Conservation (phyloP, 495 filamentous ascomycete genomes). For the Rhypophila decipiens region DNA sequence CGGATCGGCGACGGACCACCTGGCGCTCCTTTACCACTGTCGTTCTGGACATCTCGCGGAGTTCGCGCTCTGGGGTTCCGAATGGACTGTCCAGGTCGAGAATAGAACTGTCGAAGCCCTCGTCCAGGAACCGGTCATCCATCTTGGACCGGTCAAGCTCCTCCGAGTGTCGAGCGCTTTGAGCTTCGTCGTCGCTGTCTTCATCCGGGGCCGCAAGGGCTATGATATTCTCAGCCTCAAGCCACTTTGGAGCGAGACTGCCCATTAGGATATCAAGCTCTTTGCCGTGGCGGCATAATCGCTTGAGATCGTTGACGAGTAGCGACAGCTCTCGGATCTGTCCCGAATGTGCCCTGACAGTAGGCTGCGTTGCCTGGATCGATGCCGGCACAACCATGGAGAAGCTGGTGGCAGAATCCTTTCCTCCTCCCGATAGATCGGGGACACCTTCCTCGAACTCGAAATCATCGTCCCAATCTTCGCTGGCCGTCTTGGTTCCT, state of each 20-base stretch:
- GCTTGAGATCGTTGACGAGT: constrained; percentile 58
- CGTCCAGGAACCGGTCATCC: constrained; percentile 55
- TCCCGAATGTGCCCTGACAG: constrained; percentile 76
- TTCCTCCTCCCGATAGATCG: constrained; percentile 23
- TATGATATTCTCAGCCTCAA: constrained; percentile 84
- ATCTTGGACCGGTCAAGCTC: constrained; percentile 22
- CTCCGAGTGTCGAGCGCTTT: constrained; percentile 18
- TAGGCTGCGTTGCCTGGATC: constrained; percentile 79
- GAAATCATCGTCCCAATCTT: constrained; percentile 84
- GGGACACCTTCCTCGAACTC: constrained; percentile 58
- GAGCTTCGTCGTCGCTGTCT: constrained; percentile 41
- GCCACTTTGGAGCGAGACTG: constrained; percentile 60
- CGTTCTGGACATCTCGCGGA: constrained; percentile 35
- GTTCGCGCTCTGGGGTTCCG: constrained; percentile 26
- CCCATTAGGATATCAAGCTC: constrained; percentile 60
- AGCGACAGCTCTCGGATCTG: constrained; percentile 80
- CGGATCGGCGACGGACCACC: constrained; percentile 43
- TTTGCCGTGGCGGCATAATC: constrained; percentile 69
- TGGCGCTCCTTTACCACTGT: constrained; percentile 38
- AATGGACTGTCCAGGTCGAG: constrained; percentile 32
- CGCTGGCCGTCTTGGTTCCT: constrained; percentile 73
- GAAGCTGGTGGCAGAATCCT: constrained; percentile 39
- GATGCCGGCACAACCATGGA: constrained; percentile 73
- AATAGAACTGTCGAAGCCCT: constrained; percentile 40
- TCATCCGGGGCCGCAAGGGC: constrained; percentile 79